Evolutionary conservation across 2,329 filamentous ascomycete genomes (phyloP).

Genomic region (Cladobotryum protrusum): DNA sequence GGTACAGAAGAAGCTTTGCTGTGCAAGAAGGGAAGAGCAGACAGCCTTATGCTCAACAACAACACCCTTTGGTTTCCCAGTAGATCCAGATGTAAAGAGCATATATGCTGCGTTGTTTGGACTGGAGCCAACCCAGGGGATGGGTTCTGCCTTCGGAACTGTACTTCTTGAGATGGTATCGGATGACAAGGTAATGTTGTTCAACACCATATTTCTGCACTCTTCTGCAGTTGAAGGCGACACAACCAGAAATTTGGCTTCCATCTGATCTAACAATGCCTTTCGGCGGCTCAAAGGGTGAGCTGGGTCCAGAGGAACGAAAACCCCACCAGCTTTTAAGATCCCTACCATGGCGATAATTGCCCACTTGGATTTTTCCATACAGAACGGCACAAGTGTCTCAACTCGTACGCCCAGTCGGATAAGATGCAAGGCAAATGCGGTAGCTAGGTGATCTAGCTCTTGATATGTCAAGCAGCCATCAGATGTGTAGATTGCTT

Average conservation of each 20-base stretch:
- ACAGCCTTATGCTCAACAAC: conserved; percentile 1
- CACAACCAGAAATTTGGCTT: conserved; percentile 2
- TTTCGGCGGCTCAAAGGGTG: neutral
- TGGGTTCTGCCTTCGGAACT: neutral
- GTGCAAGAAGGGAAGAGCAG: neutral
- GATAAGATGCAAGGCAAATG: no score
- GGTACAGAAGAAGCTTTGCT: neutral
- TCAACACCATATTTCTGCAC: neutral
- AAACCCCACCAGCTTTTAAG: conserved; percentile 6
- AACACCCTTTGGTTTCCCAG: conserved; percentile 7
- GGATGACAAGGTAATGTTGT: neutral
- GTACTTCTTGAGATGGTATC: neutral
- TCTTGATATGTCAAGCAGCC: conserved; percentile 1
- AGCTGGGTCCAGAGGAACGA: conserved; percentile 3
- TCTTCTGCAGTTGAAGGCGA: neutral
- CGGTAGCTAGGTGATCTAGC: no score
- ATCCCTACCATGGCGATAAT: conserved; percentile 6
- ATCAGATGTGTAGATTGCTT: conserved; percentile 2
- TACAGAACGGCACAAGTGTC: conserved; percentile 1
- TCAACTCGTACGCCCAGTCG: no score
- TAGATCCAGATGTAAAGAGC: conserved; percentile 8
- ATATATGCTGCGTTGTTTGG: neutral
- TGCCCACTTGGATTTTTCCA: conserved; percentile 8
- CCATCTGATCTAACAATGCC: neutral
- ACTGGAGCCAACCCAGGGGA: neutral